phyloP scores from a whole-genome alignment of 2,329 filamentous ascomycete genomes.

The Penicillium sp. region DNA sequence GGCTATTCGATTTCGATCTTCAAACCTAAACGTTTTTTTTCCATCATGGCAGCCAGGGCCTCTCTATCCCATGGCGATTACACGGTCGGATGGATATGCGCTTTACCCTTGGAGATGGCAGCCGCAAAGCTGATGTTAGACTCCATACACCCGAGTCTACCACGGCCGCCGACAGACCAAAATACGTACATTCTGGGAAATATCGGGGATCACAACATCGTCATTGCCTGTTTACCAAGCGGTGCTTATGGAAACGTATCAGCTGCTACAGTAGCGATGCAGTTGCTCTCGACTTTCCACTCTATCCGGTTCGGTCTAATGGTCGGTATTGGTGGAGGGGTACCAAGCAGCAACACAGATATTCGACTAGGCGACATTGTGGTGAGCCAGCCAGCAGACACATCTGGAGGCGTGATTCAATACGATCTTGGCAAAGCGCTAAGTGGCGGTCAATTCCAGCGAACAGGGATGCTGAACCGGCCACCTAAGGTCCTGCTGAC shows the following conservation, averaged over 20 bases:
- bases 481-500: background rate
- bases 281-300: constrained; percentile 20
- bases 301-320: constrained; percentile 19
- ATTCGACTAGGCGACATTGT: constrained; percentile 24
- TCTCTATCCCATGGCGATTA: too few species aligned
- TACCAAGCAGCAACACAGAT: constrained; percentile 12
- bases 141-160: too few species aligned
- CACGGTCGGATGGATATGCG: too few species aligned
- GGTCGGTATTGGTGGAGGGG: constrained; percentile 22
- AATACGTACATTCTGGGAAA: too few species aligned
- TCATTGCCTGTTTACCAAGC: constrained; percentile 18
- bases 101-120: too few species aligned
- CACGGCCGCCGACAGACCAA: too few species aligned
- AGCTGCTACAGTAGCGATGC: constrained; percentile 14
- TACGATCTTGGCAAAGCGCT: constrained; percentile 15
- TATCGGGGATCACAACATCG: constrained; percentile 17
- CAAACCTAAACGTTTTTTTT: too few species aligned
- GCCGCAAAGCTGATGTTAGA: too few species aligned
- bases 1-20: too few species aligned
- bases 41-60: too few species aligned
- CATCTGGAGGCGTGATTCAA: constrained; percentile 13
- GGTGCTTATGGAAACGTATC: constrained; percentile 11
- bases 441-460: background rate
- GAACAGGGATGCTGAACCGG: constrained; percentile 1
- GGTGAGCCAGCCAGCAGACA: constrained; percentile 5